phyloP scores from a whole-genome alignment of 805 yeast species.

The Millerago galiae region DNA sequence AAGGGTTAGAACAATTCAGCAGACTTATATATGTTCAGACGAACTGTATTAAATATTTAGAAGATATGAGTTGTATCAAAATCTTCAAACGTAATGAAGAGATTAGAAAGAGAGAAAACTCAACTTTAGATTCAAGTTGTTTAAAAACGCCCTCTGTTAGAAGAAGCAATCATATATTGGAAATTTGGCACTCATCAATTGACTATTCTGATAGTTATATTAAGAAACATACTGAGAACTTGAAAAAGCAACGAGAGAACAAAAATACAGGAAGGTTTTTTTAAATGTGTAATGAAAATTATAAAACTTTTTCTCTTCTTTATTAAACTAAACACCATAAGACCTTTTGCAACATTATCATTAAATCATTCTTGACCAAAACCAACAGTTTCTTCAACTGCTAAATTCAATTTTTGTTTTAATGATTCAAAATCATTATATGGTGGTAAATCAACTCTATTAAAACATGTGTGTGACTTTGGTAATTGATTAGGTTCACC shows the following conservation, averaged over 20 bases:
- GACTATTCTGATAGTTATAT: slow-evolving; percentile 1
- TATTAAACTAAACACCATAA: too few species aligned
- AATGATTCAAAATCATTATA: slow-evolving; percentile 77
- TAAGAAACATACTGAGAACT: background rate
- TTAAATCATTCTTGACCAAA: slow-evolving; percentile 84
- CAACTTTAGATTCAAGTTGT: background rate
- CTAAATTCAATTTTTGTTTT: slow-evolving; percentile 86
- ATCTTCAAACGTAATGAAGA: background rate
- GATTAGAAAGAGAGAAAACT: background rate
- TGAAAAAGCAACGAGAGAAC: background rate
- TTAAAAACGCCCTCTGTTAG: background rate
- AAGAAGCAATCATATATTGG: slow-evolving; percentile 2
- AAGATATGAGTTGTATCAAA: background rate
- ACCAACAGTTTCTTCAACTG: slow-evolving; percentile 98
- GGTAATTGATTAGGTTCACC: slow-evolving; percentile 92
- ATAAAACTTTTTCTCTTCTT: too few species aligned
- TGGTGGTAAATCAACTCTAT: slow-evolving; percentile 96
- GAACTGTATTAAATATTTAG: background rate
- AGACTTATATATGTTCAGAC: too few species aligned
- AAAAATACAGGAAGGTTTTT: background rate
- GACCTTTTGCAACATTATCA: too few species aligned
- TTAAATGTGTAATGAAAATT: too few species aligned
- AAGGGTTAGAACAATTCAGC: background rate
- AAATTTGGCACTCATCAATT: background rate
- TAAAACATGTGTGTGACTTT: slow-evolving; percentile 97